These are phyloP conservation scores for Aplosporella prunicola DNA, from an alignment of 2,329 filamentous ascomycete species.

Conservation along the genomic window DNA sequence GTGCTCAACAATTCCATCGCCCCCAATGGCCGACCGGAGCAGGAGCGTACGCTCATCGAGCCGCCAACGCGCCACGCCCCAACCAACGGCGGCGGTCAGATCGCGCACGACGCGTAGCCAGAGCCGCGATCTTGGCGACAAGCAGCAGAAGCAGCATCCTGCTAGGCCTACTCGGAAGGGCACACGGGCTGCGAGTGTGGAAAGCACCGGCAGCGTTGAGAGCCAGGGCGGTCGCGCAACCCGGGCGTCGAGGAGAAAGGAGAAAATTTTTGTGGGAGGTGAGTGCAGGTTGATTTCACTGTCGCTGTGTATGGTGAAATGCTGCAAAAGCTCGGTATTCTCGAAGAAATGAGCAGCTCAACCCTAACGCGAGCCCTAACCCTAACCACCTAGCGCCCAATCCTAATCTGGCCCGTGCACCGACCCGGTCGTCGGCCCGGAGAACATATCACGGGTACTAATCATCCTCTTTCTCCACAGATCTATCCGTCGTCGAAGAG, in stretches of 20 bases:
- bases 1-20: not conserved
- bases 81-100: conserved; percentile 17
- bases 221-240: conserved; percentile 15
- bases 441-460: not conserved
- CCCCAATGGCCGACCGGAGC: conserved; percentile 26
- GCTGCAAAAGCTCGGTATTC: no score
- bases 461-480: conserved; percentile 3
- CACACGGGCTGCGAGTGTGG: conserved; percentile 21
- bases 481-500: conserved; percentile 13
- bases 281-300: not conserved
- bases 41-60: conserved; percentile 23
- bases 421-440: no score
- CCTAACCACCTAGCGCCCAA: no score
- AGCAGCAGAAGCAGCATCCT: conserved; percentile 10
- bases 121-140: conserved; percentile 28
- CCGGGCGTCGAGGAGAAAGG: conserved; percentile 17
- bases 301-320: no score
- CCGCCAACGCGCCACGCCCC: conserved; percentile 25
- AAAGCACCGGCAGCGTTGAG: conserved; percentile 20
- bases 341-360: no score
- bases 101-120: conserved; percentile 24
- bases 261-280: not conserved
- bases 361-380: no score
- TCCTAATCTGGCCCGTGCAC: no score
- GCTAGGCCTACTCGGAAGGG: conserved; percentile 18